Evolutionary conservation across 2,329 filamentous ascomycete species (phyloP).

Genomic region (Colletotrichum spinosum): DNA sequence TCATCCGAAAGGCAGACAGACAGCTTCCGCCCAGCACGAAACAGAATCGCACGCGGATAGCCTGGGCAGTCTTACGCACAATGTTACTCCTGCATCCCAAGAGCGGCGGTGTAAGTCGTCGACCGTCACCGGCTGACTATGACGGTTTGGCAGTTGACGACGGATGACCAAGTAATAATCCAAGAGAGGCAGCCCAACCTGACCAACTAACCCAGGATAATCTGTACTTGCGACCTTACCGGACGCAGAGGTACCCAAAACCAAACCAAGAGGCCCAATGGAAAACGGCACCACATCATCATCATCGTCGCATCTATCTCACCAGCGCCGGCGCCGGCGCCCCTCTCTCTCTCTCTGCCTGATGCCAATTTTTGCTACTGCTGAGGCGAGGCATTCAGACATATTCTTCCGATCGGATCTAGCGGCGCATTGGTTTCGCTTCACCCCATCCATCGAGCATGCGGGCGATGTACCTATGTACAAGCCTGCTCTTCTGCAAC

Average conservation of each 20-base stretch:
- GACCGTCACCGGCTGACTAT: conserved; percentile 34
- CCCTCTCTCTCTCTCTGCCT: conserved; percentile 8
- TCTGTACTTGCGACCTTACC: conserved; percentile 28
- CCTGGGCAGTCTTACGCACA: conserved; percentile 1
- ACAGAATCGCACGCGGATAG: conserved; percentile 1
- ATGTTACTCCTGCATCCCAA: conserved; percentile 25
- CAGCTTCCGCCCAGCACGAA: background rate
- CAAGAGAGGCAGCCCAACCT: background rate
- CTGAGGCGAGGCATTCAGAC: background rate
- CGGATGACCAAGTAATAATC: background rate
- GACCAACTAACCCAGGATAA: conserved; percentile 4
- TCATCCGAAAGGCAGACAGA: background rate
- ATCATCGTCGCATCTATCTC: conserved; percentile 11
- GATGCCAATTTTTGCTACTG: background rate
- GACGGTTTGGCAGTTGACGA: conserved; percentile 17
- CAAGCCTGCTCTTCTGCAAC: conserved; percentile 7
- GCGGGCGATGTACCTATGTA: background rate
- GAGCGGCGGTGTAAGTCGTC: conserved; percentile 34
- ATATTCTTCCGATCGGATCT: conserved; percentile 32
- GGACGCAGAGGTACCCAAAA: conserved; percentile 33
- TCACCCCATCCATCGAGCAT: conserved; percentile 26
- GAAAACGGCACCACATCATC: conserved; percentile 11
- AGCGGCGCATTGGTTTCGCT: conserved; percentile 35
- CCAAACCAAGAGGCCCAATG: conserved; percentile 23
- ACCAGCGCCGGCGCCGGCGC: background rate